These are phyloP conservation scores for Agrocybe chaxingu DNA, from an alignment of 768 basidiomycete species.

Conservation along the genomic window DNA sequence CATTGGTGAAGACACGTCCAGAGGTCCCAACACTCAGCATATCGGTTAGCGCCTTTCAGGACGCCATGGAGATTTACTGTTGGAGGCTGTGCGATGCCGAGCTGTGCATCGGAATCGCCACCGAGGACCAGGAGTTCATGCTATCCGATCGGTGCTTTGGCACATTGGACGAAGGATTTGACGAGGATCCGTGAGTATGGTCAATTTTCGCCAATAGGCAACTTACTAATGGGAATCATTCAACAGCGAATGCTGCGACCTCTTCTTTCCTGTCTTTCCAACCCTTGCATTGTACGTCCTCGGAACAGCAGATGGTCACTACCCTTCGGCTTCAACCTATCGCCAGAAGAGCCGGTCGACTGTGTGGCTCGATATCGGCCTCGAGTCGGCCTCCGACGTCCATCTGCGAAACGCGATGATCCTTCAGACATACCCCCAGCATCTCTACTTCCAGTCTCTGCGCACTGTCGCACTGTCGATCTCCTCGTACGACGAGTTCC, in stretches of 20 bases:
- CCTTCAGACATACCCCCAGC: constrained; percentile 48
- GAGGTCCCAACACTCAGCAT: constrained; percentile 8
- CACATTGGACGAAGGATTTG: constrained; percentile 47
- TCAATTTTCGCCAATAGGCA: constrained; percentile 1
- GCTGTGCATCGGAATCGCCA: constrained; percentile 50
- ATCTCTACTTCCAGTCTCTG: constrained; percentile 52
- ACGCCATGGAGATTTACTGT: constrained; percentile 40
- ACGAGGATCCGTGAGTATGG: constrained; percentile 37
- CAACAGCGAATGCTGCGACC: constrained; percentile 40
- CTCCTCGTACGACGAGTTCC: constrained; percentile 54
- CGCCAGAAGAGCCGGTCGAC: constrained; percentile 17
- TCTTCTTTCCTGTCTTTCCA: constrained; percentile 56
- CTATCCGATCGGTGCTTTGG: constrained; percentile 53
- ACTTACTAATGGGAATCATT: not conserved
- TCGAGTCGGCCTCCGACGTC: constrained; percentile 53
- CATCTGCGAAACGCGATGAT: constrained; percentile 59
- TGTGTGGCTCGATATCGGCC: constrained; percentile 43
- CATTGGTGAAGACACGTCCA: constrained; percentile 7
- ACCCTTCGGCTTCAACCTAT: constrained; percentile 9
- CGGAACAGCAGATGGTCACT: constrained; percentile 24
- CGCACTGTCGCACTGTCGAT: constrained; percentile 49
- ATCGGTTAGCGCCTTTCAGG: constrained; percentile 23
- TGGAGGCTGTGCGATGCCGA: constrained; percentile 49
- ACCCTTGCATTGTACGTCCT: constrained; percentile 53
- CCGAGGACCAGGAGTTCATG: constrained; percentile 55